Evolutionary conservation across 164 flowering plant genomes (phyloP).

Genomic region (grape (Vitis vinifera)): DNA sequence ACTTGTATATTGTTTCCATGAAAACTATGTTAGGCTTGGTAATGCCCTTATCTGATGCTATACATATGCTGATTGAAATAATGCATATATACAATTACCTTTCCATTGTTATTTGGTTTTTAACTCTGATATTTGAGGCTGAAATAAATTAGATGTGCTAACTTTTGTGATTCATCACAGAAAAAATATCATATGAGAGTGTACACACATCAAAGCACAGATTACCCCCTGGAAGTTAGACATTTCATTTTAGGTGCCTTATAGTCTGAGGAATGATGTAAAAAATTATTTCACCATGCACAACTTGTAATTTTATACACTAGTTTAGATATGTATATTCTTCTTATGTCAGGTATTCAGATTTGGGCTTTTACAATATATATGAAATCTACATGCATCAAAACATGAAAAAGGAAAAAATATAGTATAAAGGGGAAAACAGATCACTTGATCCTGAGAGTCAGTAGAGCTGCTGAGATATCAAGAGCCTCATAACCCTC

Average conservation of each 20-base stretch:
- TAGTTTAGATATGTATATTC: neutral
- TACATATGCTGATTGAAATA: neutral
- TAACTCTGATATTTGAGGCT: no score
- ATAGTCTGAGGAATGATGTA: neutral
- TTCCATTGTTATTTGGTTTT: neutral
- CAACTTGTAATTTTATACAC: neutral
- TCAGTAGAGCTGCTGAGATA: slow-evolving; percentile 44
- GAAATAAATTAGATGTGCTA: neutral
- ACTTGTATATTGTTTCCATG: no score
- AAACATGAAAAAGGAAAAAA: neutral
- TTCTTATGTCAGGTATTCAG: slow-evolving; percentile 3
- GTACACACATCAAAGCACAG: no score
- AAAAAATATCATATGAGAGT: no score
- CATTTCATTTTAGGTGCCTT: neutral
- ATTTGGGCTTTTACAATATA: neutral
- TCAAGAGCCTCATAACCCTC: slow-evolving; percentile 34
- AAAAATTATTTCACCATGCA: neutral
- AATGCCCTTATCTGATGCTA: neutral
- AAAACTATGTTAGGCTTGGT: no score
- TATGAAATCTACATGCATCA: neutral
- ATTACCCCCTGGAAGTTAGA: neutral
- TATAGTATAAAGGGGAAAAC: neutral
- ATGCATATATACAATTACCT: neutral
- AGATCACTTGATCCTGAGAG: slow-evolving; percentile 32
- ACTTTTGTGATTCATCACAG: neutral